Evolutionary conservation across 345 rosid genomes (phyloP), one percentile per base, ranked within the genome.

Genomic region (Anastatica hierochuntica): DNA sequence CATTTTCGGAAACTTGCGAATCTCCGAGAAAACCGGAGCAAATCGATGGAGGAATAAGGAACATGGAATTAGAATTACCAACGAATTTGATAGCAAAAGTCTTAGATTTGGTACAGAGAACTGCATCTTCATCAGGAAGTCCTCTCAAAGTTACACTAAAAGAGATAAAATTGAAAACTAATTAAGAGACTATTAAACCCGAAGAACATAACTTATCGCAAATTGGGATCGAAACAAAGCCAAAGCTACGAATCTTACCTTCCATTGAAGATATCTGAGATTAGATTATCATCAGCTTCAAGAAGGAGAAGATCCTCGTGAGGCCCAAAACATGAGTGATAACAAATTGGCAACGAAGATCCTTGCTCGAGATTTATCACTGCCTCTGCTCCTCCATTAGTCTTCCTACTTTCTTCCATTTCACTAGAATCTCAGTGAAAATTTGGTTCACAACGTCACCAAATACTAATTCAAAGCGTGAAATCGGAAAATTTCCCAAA

Each of bases 91-190:
- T 36, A 0, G 82, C 77, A 56, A 64, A 88, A 37, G 98, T 88
- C 66, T 88, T 92, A 0, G 88, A 84, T 41, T 53, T 79, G 8
- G 96, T 90, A 66, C 98, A 92, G 38, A 90, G 77, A 61, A 88
- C 98, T 3, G 94, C 92, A 62, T 88, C 88, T 58, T 90, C 98
- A 75, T 84, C 81, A 13, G 77, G 74, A 64, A 82, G 79, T 36
- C 96, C 96, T 49, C 96, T 83, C 42, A 90, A 70, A 26, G 79
- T 75, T 11, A 84, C 90, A 68, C 95, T 87, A 21, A 23, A n/a
- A 63, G 49, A 62, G 27, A 9, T 2, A 29, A 6, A 31, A 29
- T 8, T 4, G n/a, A 17, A 2, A 7, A 13, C 39, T 42, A 42
- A 42, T 31, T 17, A 5, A 18, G 21, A 43, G 35, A 15, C 14